Base-by-base conservation (phyloP, 805 yeast species). In the Myxozyma geophila region DNA sequence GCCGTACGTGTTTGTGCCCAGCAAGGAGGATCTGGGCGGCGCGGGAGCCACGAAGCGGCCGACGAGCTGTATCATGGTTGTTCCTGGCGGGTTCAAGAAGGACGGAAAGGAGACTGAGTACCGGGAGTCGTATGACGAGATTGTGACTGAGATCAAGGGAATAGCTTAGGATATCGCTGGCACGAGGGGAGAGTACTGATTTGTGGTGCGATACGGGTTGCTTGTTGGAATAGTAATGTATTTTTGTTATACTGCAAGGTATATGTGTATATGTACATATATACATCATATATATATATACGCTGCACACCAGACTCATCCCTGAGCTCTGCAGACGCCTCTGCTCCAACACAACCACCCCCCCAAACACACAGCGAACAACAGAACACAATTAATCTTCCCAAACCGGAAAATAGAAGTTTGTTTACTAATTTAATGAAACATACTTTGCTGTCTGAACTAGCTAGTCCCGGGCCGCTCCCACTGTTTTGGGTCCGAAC, bases 41-140 rank as follows among this genome's bases (percentile, higher is more conserved):
- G 99, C 99, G 33, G 98, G 98, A 75, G 96, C 98, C 67, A 95
- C 99, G 62, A 95, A 95, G 83, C 89, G 99, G 83, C 98, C 99
- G 71, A 95, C 99, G 44, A 91, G 98, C 44, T 92, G 96, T 77
- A 97, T 95, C 37, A 90, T 95, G 91, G 85, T 95, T 72, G 95
- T 92, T 60, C 99, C 99, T 72, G 97, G 97, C 63, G 96, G 96
- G 61, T 92, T 92, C 65, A 85, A 86, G 78, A 87, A 85, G 71
- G 83, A 81, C 63, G 84, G 86, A 76, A 85, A 91, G 68, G 90
- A 85, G 67, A 84, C 86, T 69, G 98, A 93, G 74, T 95, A 95
- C 83, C 89, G 90, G 78, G 97, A 92, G 78, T 77, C 86, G 65
- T 95, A 84, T 75, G 98, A 95, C 77, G 99, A 93, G 78, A 86